These are phyloP conservation scores for Trichoderma sp. DNA, from an alignment of 2,329 filamentous ascomycete genomes.

Conservation along the genomic window DNA sequence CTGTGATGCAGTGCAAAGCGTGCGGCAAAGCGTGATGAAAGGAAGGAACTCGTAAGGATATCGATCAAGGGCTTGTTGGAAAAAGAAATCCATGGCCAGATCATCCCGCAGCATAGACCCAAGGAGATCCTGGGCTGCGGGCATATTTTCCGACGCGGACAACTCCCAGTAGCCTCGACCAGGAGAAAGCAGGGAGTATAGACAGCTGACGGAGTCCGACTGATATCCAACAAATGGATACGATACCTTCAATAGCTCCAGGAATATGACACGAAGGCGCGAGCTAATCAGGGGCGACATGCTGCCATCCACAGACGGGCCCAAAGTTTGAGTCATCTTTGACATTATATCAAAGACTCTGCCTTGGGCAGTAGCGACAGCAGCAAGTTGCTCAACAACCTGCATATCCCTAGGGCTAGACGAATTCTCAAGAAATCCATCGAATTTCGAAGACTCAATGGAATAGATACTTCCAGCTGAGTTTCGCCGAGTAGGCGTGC, in stretches of 20 bases:
- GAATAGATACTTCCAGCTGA: constrained; percentile 61
- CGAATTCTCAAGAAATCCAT: constrained; percentile 52
- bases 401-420: constrained; percentile 51
- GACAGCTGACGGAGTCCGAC: constrained; percentile 63
- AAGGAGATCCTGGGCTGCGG: constrained; percentile 33
- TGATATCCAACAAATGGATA: constrained; percentile 68
- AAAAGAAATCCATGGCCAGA: constrained; percentile 53
- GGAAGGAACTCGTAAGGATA: constrained; percentile 85
- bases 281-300: constrained; percentile 57
- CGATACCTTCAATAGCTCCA: constrained; percentile 68
- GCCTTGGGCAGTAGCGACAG: constrained; percentile 47
- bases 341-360: constrained; percentile 53
- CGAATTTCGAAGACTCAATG: constrained; percentile 58
- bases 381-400: constrained; percentile 49
- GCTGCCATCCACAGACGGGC: constrained; percentile 43
- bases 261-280: constrained; percentile 60
- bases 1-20: constrained; percentile 46
- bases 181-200: constrained; percentile 61
- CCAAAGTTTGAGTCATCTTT: constrained; percentile 47
- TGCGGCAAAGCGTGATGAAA: constrained; percentile 69
- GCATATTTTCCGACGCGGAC: constrained; percentile 36
- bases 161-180: constrained; percentile 54
- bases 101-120: constrained; percentile 37
- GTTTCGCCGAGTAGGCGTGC: constrained; percentile 47
- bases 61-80: constrained; percentile 67